These are phyloP conservation scores for Symmetrospora coprosmae DNA, from an alignment of 768 basidiomycete genomes.

Conservation along the genomic window DNA sequence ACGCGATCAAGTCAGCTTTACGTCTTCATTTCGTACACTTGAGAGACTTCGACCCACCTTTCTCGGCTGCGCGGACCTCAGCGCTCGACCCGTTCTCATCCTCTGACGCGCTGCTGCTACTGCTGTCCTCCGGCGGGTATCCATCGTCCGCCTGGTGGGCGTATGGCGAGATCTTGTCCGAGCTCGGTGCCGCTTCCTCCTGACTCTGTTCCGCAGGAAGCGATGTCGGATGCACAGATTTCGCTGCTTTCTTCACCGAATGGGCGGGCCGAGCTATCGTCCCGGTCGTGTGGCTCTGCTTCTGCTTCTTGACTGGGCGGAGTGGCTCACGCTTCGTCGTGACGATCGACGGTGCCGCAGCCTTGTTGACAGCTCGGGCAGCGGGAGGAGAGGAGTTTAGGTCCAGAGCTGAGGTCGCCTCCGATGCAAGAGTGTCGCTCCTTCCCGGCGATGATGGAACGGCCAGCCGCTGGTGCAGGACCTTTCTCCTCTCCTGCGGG, in stretches of 20 bases:
- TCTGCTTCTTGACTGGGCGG: neutral
- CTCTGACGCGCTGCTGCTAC: conserved; percentile 10
- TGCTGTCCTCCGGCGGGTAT: conserved; percentile 1
- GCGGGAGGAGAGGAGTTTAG: neutral
- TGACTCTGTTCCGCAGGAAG: neutral
- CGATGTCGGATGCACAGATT: neutral
- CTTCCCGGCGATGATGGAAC: neutral
- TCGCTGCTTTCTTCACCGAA: neutral
- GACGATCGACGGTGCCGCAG: neutral
- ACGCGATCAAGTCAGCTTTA: neutral
- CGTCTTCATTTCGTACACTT: neutral
- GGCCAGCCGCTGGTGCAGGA: too few relatives aligned
- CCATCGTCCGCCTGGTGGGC: conserved; percentile 20
- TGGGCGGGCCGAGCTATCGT: neutral
- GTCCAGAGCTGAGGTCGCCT: neutral
- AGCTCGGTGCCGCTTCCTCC: neutral
- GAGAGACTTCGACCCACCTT: neutral
- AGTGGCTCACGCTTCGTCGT: neutral
- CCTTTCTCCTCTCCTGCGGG: neutral
- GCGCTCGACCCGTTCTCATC: neutral
- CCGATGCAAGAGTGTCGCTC: neutral
- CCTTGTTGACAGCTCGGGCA: neutral
- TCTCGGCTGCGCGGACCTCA: too few relatives aligned
- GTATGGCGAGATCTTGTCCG: conserved; percentile 4
- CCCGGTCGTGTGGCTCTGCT: neutral